These are phyloP conservation scores for Acanthamoeba sp. DNA, from an alignment of 208 protist genomes.

Conservation along the genomic window DNA sequence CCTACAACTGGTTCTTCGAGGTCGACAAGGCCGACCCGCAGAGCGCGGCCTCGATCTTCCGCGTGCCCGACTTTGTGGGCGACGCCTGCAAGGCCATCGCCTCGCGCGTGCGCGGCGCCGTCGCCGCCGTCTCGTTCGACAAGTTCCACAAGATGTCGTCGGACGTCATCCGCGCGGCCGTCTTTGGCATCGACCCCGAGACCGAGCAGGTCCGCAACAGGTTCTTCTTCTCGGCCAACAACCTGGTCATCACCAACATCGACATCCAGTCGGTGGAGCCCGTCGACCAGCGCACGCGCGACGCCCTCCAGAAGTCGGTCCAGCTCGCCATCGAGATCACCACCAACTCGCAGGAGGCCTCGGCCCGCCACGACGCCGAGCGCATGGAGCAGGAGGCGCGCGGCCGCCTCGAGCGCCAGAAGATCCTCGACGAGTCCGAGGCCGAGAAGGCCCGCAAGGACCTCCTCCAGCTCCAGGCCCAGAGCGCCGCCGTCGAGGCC, in stretches of 20 bases:
- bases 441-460: slow-evolving; percentile 93
- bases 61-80: slow-evolving; percentile 97
- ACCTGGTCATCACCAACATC: slow-evolving; percentile 95
- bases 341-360: slow-evolving; percentile 96
- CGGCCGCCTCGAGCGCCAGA: slow-evolving; percentile 94
- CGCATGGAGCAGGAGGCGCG: slow-evolving; percentile 94
- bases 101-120: slow-evolving; percentile 95
- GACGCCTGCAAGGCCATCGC: slow-evolving; percentile 98
- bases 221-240: slow-evolving; percentile 93
- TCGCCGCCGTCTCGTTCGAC: slow-evolving; percentile 96
- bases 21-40: slow-evolving; percentile 86
- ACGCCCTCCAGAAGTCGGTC: slow-evolving; percentile 97
- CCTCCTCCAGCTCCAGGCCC: slow-evolving; percentile 93
- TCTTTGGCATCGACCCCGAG: slow-evolving; percentile 94
- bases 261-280: slow-evolving; percentile 96
- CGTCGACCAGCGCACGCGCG: slow-evolving; percentile 95
- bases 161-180: slow-evolving; percentile 95
- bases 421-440: slow-evolving; percentile 94
- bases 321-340: slow-evolving; percentile 98
- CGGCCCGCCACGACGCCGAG: slow-evolving; percentile 94
- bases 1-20: slow-evolving; percentile 98
- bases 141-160: slow-evolving; percentile 97
- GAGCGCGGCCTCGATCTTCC: slow-evolving; percentile 91
- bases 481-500: slow-evolving; percentile 91
- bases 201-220: slow-evolving; percentile 82